Evolutionary conservation across 495 filamentous ascomycete species (phyloP), one percentile per base, ranked within the genome.

Genomic region (Neurospora discreta): DNA sequence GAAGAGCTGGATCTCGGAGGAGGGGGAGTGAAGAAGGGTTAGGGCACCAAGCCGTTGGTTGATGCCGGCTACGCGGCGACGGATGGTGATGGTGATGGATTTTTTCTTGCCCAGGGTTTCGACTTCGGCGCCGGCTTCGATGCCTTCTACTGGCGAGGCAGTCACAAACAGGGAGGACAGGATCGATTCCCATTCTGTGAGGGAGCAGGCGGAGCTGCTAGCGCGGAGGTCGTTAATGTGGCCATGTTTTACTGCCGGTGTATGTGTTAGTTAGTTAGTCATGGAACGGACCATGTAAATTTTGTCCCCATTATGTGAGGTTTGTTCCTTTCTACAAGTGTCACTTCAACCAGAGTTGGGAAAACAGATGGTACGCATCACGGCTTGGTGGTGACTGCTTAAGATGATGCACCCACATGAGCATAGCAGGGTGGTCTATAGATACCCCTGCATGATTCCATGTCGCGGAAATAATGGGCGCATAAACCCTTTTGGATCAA

Each of bases 11-110:
- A 95, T 85, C 23, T 86, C 88, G 71, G 90, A 85, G 68, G 89
- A 87, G 36, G 90, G 86, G 71, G 90, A 83, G 77, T 89, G 83
- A 39, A 82, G 77, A 0, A 97, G 81, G 10, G 80, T 82, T 16
- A 96, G 77, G 7, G 89, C 79, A 39, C 93, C 93, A 5, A 95
- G 87, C 39, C 86, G 86, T 90, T 92, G 90, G 88, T 81, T 85
- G 43, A 86, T 85, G 20, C 83, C 84, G 44, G 83, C 80, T 11
- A 86, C 80, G 20, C 81, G 81, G 52, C 84, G 82, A 46, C 82
- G 77, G 72, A 85, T 79, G 33, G 80, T 81, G 46, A 86, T 78
- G 52, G 77, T 76, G 30, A 85, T 76, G 1, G 79, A 79, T 36
- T 77, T 70, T 26, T 60, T 60, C 13, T 60, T 60, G 52, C 46